Base-by-base conservation (phyloP, 352 stramenopile species). In the Pythium utonaiense region DNA sequence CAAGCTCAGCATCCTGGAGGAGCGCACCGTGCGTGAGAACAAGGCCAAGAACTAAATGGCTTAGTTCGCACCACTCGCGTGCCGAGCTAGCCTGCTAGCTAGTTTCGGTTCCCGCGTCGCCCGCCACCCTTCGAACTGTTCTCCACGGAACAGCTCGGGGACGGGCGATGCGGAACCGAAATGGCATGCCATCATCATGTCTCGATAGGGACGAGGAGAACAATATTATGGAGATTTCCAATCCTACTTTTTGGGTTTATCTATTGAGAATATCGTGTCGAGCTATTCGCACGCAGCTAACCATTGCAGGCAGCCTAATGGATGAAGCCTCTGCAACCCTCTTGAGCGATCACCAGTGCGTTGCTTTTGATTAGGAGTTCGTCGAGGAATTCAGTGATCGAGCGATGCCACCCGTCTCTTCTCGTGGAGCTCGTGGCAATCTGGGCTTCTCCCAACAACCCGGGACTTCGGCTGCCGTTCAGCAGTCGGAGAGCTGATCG, bases 1-100 rank as follows among this genome's bases (percentile, higher is more conserved):
- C 81, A 99, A 99, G 95, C 96, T 99, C 71, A 97, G 80, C 71
- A 99, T 99, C 70, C 74, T 99, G 55, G 94, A 99, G 79, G 90
- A 99, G 87, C 80, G 80, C 49, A 74, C 76, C 60, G 71, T 91
- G 48, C 82, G 83, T 54, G 83, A 91, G 70, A 56, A 41, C 36
- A 91, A 91, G 74, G 71, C 74, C 64, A 79, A 83, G 63, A 85
- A 87, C 73, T 89, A 86, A 80, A 47, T 6, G 24, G 6, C n/a
- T 57, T 59, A 53, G 38, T 50, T 38, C 9, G 6, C 31, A 17
- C 9, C 21, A 14, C 17, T 16, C 33, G 14, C 21, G 28, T 24
- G 38, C 21, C 22, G 17, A 21, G 6, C 38, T 30, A 19, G n/a
- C 24, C 19, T 58, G 47, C 47, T 47, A 19, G 17, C 47, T 19